phyloP scores from a whole-genome alignment of 2,329 filamentous ascomycete species.

The Trichoderma oligosporum region DNA sequence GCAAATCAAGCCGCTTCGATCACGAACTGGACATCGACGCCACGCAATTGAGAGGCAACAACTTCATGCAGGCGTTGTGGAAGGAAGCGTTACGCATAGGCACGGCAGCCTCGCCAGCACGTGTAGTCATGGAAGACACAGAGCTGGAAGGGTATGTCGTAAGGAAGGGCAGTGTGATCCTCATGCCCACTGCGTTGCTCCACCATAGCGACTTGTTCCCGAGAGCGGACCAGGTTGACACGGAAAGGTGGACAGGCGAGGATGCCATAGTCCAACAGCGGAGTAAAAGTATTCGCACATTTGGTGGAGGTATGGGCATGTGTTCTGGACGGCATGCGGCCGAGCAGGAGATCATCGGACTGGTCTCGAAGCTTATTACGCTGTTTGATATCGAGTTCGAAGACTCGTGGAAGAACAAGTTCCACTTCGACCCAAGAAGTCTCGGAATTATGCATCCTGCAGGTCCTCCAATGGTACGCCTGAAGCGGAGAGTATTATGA shows the following conservation, averaged over 20 bases:
- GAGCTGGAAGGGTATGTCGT: slow-evolving; percentile 10
- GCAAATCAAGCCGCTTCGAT: not conserved
- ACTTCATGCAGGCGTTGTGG: slow-evolving; percentile 4
- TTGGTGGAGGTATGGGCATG: slow-evolving; percentile 5
- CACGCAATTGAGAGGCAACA: not conserved
- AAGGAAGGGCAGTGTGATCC: slow-evolving; percentile 4
- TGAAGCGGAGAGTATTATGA: not conserved
- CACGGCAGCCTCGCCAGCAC: not conserved
- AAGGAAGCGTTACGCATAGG: slow-evolving; percentile 9
- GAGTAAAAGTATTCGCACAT: not conserved
- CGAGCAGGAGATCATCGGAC: slow-evolving; percentile 3
- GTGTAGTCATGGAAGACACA: slow-evolving; percentile 7
- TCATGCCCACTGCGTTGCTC: slow-evolving; percentile 1
- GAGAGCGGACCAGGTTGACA: not conserved
- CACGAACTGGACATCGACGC: not conserved
- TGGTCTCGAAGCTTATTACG: slow-evolving; percentile 1
- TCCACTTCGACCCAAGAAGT: slow-evolving; percentile 6
- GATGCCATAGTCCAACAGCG: not conserved
- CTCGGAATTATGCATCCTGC: slow-evolving; percentile 6
- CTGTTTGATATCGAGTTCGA: slow-evolving; percentile 8
- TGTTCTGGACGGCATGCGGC: slow-evolving; percentile 12
- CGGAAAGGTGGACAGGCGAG: slow-evolving; percentile 4
- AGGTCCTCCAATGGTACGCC: not conserved
- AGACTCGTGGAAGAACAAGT: not conserved
- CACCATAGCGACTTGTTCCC: slow-evolving; percentile 1